A percentile compares a stretch with the other conserved stretches of the same genome.
Evolutionary conservation across 2,329 filamentous ascomycete species (phyloP).

Genomic region (Ustulina deusta): DNA sequence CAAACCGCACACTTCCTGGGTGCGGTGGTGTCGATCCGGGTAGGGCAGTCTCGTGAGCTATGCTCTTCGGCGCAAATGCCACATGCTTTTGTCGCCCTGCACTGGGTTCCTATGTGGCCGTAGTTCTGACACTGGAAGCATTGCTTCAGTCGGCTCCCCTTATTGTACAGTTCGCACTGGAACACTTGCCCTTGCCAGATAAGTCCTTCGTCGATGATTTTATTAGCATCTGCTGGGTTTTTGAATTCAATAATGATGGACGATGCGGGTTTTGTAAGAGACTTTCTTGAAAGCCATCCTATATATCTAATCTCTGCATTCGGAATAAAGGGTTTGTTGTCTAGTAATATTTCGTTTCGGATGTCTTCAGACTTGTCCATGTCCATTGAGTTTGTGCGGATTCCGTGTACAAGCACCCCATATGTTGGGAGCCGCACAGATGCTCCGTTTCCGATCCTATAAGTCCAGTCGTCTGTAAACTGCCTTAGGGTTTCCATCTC

Average conservation of each 20-base stretch:
- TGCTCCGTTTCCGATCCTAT: too few species aligned
- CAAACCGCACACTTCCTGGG: conserved; percentile 4
- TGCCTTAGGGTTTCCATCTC: too few species aligned
- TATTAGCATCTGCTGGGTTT: too few species aligned
- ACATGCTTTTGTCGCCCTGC: background rate
- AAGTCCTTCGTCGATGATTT: conserved; percentile 5
- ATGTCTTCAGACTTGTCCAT: conserved; percentile 11
- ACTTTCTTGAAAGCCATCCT: too few species aligned
- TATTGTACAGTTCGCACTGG: background rate
- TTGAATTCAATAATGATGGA: too few species aligned
- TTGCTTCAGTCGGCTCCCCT: too few species aligned
- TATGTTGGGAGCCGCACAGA: too few species aligned
- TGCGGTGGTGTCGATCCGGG: conserved; percentile 4
- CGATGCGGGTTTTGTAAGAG: too few species aligned
- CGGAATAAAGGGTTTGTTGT: background rate
- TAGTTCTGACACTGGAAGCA: background rate
- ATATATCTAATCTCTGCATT: too few species aligned
- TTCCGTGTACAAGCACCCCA: too few species aligned
- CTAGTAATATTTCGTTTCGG: conserved; percentile 15
- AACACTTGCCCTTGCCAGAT: conserved; percentile 2
- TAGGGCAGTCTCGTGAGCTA: background rate
- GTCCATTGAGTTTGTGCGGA: conserved; percentile 11
- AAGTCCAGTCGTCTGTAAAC: too few species aligned
- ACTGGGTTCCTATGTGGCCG: background rate
- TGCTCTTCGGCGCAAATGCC: background rate